Evolutionary conservation across 169 alveolate genomes (phyloP).

Genomic region (Eimeria acervulina): DNA sequence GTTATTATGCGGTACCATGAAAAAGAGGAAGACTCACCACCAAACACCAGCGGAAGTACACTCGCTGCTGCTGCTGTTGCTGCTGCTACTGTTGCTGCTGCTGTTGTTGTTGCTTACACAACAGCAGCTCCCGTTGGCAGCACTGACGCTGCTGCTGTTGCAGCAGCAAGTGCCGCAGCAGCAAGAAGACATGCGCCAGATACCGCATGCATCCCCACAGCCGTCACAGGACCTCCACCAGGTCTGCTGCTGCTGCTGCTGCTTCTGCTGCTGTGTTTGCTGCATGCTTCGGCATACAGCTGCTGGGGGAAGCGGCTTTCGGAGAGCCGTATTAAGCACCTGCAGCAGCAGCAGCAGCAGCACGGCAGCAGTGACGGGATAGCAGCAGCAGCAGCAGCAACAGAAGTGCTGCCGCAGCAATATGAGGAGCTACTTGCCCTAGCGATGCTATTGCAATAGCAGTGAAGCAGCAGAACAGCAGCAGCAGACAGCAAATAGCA

Average conservation of each 20-base stretch:
- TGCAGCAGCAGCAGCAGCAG: not conserved
- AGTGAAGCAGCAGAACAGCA: conserved; percentile 12
- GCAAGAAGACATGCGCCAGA: not conserved
- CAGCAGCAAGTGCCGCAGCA: conserved; percentile 30
- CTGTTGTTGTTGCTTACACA: not conserved
- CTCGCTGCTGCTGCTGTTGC: conserved; percentile 28
- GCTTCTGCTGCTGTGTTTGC: conserved; percentile 27
- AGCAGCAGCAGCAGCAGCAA: no score
- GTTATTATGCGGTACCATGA: not conserved
- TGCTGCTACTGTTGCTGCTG: not conserved
- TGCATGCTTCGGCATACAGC: not conserved
- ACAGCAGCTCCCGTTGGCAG: not conserved
- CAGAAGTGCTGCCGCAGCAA: not conserved
- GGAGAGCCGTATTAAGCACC: conserved; percentile 2
- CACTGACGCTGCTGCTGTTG: not conserved
- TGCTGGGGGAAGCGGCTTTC: conserved; percentile 5
- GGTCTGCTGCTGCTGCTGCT: not conserved
- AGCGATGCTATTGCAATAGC: no score
- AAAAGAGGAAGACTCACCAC: conserved; percentile 3
- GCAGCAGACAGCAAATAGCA: not conserved
- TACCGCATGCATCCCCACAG: not conserved
- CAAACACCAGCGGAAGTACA: not conserved
- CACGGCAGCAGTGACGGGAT: no score
- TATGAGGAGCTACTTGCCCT: not conserved
- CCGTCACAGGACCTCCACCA: conserved; percentile 31